Evolutionary conservation across 768 basidiomycete genomes (phyloP).

Genomic region (Termitomyces sp.): DNA sequence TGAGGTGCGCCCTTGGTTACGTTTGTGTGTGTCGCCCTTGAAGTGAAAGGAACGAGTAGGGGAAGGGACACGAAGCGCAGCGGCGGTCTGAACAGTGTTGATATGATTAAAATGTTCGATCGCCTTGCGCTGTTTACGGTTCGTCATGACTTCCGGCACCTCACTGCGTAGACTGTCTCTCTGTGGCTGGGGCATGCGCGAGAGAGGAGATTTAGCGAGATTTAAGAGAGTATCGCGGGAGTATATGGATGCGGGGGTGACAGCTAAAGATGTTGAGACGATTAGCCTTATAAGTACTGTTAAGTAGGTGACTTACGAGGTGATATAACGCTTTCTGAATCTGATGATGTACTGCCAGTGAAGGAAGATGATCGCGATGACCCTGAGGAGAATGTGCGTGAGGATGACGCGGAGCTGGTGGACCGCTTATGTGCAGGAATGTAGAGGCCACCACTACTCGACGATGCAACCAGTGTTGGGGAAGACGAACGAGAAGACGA

Average conservation of each 20-base stretch:
- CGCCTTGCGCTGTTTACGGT: slow-evolving; percentile 22
- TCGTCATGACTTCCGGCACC: slow-evolving; percentile 21
- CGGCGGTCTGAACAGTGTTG: background rate
- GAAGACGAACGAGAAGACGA: slow-evolving; percentile 13
- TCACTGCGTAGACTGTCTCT: slow-evolving; percentile 19
- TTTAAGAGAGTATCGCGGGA: slow-evolving; percentile 18
- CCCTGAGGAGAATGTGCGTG: background rate
- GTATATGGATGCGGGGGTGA: slow-evolving; percentile 18
- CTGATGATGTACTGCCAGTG: slow-evolving; percentile 8
- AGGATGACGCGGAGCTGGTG: slow-evolving; percentile 12
- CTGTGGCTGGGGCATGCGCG: slow-evolving; percentile 17
- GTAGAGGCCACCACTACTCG: slow-evolving; percentile 20
- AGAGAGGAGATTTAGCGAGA: slow-evolving; percentile 22
- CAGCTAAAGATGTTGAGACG: background rate
- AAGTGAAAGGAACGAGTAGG: background rate
- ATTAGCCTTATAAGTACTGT: background rate
- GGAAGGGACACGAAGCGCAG: background rate
- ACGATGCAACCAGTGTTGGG: slow-evolving; percentile 14
- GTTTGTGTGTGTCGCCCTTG: background rate
- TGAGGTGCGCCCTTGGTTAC: background rate
- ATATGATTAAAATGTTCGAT: slow-evolving; percentile 19
- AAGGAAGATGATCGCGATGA: slow-evolving; percentile 11
- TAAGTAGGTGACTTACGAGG: slow-evolving; percentile 10
- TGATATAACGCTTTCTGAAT: slow-evolving; percentile 10
- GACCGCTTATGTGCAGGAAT: slow-evolving; percentile 35